Base-by-base conservation (phyloP, 495 filamentous ascomycete genomes). In the Penicillium goetzii region DNA sequence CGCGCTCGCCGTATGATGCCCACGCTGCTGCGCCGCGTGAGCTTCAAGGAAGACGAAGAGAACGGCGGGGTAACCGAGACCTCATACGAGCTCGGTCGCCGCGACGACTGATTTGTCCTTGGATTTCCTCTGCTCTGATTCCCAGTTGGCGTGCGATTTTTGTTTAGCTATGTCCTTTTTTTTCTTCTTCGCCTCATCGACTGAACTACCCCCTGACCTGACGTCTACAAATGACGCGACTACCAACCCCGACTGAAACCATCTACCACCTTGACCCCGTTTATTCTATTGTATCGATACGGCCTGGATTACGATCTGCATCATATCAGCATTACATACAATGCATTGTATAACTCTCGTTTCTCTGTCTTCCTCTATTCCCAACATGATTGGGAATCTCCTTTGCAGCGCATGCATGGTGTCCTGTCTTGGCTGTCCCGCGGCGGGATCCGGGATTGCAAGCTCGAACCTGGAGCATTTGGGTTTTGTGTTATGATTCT, bases 1-100 rank as follows among this genome's bases (percentile, higher is more conserved):
- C 70, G 73, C 28, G 68, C 78, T 21, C 76, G 77, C 14, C 61
- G 68, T 33, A 65, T 71, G 26, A 69, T 80, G 63, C 77, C 78
- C n/a, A 76, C 72, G 0, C 56, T 82, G 19, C 69, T 80, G 19
- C 76, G 77, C 11, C 73, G 76, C 9, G 79, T 80, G 41, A 78
- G 76, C 53, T 79, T 78, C 70, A 82, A 81, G 58, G 74, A 80
- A 65, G 77, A 81, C 58, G 80, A 82, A 68, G 78, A 81, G 67
- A 21, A 54, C 3, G 72, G 71, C 50, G 66, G 69, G 21, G 61
- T 69, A 21, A 74, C 68, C 21, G 80, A 81, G 65, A 77, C 75
- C 43, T 81, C 77, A 9, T 82, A 78, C 56, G 76, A 81, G 68
- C 74, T 77, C 43, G 72, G 71, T 59, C 74, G 73, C 49, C 77